These are phyloP conservation scores for Diplodia scrobiculata DNA, from an alignment of 2,329 filamentous ascomycete species.

Conservation along the genomic window DNA sequence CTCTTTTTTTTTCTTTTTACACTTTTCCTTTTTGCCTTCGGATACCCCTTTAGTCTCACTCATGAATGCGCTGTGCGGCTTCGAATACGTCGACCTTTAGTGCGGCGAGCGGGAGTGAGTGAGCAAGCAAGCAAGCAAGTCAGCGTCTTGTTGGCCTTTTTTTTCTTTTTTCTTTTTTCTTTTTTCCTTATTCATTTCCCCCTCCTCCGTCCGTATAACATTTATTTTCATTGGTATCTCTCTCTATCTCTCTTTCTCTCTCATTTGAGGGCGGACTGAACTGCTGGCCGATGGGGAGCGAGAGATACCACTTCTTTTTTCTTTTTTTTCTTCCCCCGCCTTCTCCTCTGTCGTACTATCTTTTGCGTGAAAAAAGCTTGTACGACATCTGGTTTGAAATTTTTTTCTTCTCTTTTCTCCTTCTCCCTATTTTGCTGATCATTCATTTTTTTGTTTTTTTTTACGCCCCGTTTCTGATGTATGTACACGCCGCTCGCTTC, in stretches of 20 bases:
- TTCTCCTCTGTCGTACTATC: no score
- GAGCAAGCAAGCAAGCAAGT: not conserved
- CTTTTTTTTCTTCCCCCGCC: not conserved
- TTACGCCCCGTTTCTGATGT: no score
- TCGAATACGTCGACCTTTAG: no score
- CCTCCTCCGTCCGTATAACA: not conserved
- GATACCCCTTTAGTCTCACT: not conserved
- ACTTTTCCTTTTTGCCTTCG: not conserved
- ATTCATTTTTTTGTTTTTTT: no score
- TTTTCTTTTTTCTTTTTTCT: not conserved
- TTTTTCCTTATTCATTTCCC: no score
- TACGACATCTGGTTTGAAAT: not conserved
- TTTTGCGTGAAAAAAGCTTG: not conserved
- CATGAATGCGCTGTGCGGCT: not conserved
- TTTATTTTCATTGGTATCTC: not conserved
- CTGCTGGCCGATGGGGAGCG: no score
- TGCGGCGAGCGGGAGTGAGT: not conserved
- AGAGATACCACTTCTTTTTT: not conserved
- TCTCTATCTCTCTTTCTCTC: not conserved
- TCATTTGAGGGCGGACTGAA: no score
- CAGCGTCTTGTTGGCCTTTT: not conserved
- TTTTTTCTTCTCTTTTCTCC: not conserved
- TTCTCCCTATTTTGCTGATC: not conserved
- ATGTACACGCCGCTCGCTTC: no score
- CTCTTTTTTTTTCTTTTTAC: not conserved